phyloP scores from a whole-genome alignment of 495 filamentous ascomycete species.

The Penicillium soppii region DNA sequence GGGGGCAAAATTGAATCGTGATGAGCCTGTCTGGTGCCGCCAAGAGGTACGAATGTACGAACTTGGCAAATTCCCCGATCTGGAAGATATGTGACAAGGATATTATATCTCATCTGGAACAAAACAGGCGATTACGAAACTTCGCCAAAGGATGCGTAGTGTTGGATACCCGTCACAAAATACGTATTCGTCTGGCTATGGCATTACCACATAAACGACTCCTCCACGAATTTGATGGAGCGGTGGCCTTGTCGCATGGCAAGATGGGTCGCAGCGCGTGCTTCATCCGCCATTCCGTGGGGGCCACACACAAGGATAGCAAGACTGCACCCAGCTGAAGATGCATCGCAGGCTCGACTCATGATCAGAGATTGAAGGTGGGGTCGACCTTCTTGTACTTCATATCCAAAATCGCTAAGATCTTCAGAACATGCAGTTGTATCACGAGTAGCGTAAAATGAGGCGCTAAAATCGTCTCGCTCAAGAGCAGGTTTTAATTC shows the following conservation, averaged over 20 bases:
- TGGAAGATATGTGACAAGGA: not conserved
- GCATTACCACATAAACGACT: slow-evolving; percentile 42
- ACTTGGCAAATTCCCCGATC: not conserved
- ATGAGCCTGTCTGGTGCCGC: not conserved
- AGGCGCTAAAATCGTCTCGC: slow-evolving; percentile 35
- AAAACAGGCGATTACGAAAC: not conserved
- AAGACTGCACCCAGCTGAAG: slow-evolving; percentile 21
- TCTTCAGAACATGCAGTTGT: not conserved
- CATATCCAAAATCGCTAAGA: slow-evolving; percentile 2
- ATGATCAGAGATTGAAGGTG: slow-evolving; percentile 34
- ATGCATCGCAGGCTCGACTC: slow-evolving; percentile 28
- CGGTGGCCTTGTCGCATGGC: slow-evolving; percentile 34
- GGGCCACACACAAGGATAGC: slow-evolving; percentile 53
- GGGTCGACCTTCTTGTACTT: slow-evolving; percentile 32
- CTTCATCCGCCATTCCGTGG: slow-evolving; percentile 47
- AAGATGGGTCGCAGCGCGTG: slow-evolving; percentile 38
- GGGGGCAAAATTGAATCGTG: not conserved
- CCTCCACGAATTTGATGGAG: slow-evolving; percentile 41
- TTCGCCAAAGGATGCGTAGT: too few relatives aligned
- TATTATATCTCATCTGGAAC: not conserved
- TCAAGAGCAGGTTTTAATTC: slow-evolving; percentile 30
- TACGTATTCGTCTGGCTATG: not conserved
- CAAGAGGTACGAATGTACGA: too few relatives aligned
- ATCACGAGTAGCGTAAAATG: slow-evolving; percentile 33
- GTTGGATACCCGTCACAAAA: not conserved